Base-by-base conservation (phyloP, 495 filamentous ascomycete genomes). In the Annulohypoxylon moriforme region DNA sequence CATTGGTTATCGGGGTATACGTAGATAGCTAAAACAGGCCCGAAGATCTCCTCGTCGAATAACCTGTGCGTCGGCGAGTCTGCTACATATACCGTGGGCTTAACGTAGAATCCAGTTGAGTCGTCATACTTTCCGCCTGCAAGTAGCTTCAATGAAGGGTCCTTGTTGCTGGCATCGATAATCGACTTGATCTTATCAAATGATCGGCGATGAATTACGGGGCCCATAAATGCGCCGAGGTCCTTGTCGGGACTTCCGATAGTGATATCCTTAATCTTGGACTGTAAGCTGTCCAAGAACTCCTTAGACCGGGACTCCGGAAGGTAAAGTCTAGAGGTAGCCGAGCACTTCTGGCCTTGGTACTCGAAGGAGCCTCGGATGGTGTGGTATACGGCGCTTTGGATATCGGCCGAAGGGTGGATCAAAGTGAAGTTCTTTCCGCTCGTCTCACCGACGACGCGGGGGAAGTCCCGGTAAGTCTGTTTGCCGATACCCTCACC, bases 211-310 rank as follows among this genome's bases (percentile, higher is more conserved):
- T 44, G 40, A 8, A 44, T 44, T n/a, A 44, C 40, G 40, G 40
- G 40, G 2, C 40, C 40, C 40, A 44, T 44, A 3, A 44, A 44
- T 20, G 40, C 40, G 16, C 40, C 20, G 5, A 44, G 40, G 2
- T 44, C 40, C n/a, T 44, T 44, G 40, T 44, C 40, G 40, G 40
- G 40, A 20, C 40, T 44, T 18, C 40, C 40, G 40, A 44, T 44
- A 3, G 40, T 44, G n/a, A 44, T 44, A 4, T 44, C 40, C 40
- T 44, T 44, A 44, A 44, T 20, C n/a, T 44, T 44, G 9, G 40
- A 4, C 20, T 44, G 40, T 44, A 44, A 20, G n/a, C 40, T 20
- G n/a, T 44, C 40, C 20, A 44, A n/a, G n/a, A 44, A 44, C 40
- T 44, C 40, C n/a, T 44, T 44, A 0, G 40, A 44, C 14, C 40